Evolutionary conservation across 2,329 filamentous ascomycete species (phyloP).

Genomic region (Epichloe aotearoae): DNA sequence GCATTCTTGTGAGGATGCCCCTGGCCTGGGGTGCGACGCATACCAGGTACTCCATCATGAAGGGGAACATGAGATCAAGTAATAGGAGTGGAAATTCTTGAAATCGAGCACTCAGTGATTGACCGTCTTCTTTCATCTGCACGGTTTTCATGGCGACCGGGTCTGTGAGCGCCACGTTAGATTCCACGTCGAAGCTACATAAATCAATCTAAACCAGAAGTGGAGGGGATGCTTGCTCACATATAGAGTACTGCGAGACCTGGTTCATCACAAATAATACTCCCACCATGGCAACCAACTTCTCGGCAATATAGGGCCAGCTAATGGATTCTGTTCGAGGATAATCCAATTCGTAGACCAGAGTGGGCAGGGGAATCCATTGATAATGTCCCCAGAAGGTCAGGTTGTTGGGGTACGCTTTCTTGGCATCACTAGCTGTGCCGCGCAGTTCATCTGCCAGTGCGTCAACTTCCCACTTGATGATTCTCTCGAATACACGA

Average conservation of each 20-base stretch:
- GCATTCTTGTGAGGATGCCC: too few relatives aligned
- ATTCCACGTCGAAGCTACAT: neutral
- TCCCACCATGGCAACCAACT: slow-evolving; percentile 55
- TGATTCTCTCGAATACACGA: slow-evolving; percentile 47
- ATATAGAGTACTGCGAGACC: slow-evolving; percentile 63
- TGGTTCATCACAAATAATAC: slow-evolving; percentile 69
- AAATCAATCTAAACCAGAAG: too few relatives aligned
- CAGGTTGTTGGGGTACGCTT: slow-evolving; percentile 56
- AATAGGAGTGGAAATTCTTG: slow-evolving; percentile 60
- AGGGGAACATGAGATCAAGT: slow-evolving; percentile 63
- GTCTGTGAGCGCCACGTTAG: slow-evolving; percentile 23
- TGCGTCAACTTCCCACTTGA: slow-evolving; percentile 53
- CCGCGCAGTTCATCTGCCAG: slow-evolving; percentile 52
- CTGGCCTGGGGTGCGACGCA: slow-evolving; percentile 3
- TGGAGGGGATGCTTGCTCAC: slow-evolving; percentile 12
- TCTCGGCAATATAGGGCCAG: slow-evolving; percentile 65
- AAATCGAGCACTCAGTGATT: slow-evolving; percentile 48
- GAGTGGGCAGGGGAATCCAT: slow-evolving; percentile 61
- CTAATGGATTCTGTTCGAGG: slow-evolving; percentile 54
- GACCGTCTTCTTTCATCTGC: slow-evolving; percentile 51
- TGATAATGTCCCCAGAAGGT: slow-evolving; percentile 52
- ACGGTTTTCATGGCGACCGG: slow-evolving; percentile 57
- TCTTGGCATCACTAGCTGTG: slow-evolving; percentile 36
- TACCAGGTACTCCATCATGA: slow-evolving; percentile 63
- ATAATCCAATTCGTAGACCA: slow-evolving; percentile 71